Evolutionary conservation across 192 early-diverging fungal genomes (phyloP).

Genomic region (Haplosporangium gracile): DNA sequence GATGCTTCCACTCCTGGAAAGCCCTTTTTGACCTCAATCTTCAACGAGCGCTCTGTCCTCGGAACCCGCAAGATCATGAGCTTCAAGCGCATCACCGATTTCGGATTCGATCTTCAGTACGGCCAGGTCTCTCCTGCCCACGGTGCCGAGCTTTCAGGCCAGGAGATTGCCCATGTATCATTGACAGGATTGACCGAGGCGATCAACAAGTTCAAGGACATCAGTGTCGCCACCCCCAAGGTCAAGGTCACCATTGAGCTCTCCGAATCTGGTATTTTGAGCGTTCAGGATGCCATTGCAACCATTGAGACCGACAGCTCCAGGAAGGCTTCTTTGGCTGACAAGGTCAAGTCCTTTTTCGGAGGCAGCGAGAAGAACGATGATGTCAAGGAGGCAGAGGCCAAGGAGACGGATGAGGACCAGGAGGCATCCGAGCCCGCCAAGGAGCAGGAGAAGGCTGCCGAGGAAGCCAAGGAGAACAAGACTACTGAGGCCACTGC

Average conservation of each 20-base stretch:
- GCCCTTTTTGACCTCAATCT: constrained; percentile 68
- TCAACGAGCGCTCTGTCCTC: constrained; percentile 74
- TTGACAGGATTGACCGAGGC: constrained; percentile 81
- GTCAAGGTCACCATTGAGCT: constrained; percentile 88
- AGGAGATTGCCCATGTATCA: constrained; percentile 71
- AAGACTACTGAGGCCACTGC: constrained; percentile 31
- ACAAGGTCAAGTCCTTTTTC: constrained; percentile 78
- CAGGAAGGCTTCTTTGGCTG: constrained; percentile 50
- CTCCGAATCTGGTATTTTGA: constrained; percentile 81
- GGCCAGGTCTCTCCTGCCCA: constrained; percentile 46
- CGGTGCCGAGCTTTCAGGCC: constrained; percentile 35
- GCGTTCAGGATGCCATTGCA: constrained; percentile 73
- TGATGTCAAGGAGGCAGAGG: constrained; percentile 59
- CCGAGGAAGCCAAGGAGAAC: constrained; percentile 28
- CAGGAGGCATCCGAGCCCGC: constrained; percentile 31
- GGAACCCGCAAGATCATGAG: constrained; percentile 89
- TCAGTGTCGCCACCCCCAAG: constrained; percentile 75
- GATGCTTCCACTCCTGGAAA: constrained; percentile 46
- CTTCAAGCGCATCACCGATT: constrained; percentile 84
- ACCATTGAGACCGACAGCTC: constrained; percentile 57
- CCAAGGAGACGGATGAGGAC: constrained; percentile 42
- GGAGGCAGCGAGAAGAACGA: constrained; percentile 62
- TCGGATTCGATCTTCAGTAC: constrained; percentile 81
- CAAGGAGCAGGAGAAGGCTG: constrained; percentile 28
- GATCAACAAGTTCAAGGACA: constrained; percentile 73